phyloP scores from a whole-genome alignment of 352 stramenopile genomes.

The Halophytophthora polymorphica region DNA sequence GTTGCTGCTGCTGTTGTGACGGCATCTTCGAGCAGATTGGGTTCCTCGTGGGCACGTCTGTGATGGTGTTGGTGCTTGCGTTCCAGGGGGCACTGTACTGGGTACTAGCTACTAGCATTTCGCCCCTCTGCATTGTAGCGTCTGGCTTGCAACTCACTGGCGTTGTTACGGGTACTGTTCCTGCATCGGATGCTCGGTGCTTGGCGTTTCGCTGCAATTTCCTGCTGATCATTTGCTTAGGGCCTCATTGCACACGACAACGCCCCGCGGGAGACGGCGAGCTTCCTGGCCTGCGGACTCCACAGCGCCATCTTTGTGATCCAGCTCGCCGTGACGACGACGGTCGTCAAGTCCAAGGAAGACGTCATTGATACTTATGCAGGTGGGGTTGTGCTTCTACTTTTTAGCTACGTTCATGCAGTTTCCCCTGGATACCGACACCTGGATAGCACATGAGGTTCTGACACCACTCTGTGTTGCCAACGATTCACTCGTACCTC shows the following conservation, averaged over 20 bases:
- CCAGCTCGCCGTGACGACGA: constrained; percentile 53
- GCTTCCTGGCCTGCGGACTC: constrained; percentile 42
- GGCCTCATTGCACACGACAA: constrained; percentile 40
- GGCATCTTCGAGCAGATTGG: constrained; percentile 46
- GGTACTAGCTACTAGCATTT: no score
- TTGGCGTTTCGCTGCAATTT: no score
- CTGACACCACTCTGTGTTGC: background rate
- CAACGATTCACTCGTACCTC: no score
- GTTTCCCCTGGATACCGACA: background rate
- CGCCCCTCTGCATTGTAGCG: no score
- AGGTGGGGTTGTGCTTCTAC: constrained; percentile 29
- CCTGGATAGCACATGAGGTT: background rate
- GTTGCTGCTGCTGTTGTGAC: background rate
- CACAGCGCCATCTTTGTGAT: constrained; percentile 59
- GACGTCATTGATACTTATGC: constrained; percentile 85
- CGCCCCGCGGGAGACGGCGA: constrained; percentile 25
- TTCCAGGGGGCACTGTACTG: constrained; percentile 71
- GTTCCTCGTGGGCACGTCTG: constrained; percentile 64
- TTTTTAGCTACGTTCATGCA: background rate
- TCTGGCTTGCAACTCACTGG: no score
- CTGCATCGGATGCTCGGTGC: no score
- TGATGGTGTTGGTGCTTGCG: constrained; percentile 62
- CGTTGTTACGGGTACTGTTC: no score
- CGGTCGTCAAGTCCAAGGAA: constrained; percentile 74
- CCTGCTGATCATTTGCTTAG: constrained; percentile 10